These are phyloP conservation scores for Keqinozyma sinolaborantium DNA, from an alignment of 1,139 yeast genomes.

Conservation along the genomic window DNA sequence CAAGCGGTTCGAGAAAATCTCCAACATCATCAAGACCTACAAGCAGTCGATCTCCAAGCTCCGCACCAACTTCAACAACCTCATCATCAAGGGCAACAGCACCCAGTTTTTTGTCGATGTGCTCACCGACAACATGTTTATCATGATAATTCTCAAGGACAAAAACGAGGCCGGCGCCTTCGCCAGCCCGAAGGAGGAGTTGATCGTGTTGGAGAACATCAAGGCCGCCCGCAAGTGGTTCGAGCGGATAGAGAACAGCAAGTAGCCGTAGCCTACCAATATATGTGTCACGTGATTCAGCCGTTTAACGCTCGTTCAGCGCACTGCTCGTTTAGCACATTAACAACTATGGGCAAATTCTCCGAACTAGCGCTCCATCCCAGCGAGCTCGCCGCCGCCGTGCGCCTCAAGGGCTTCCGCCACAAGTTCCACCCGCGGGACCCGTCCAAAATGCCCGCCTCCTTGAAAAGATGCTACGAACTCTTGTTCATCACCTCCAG, in stretches of 20 bases:
- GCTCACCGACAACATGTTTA: constrained; percentile 69
- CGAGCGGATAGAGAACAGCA: constrained; percentile 47
- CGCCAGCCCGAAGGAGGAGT: constrained; percentile 50
- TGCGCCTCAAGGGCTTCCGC: constrained; percentile 57
- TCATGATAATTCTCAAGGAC: constrained; percentile 63
- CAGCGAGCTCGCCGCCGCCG: constrained; percentile 61
- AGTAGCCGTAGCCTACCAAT: too few relatives aligned
- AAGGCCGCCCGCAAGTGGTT: constrained; percentile 66
- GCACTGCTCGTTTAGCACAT: too few relatives aligned
- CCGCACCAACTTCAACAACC: constrained; percentile 76
- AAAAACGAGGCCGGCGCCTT: constrained; percentile 18
- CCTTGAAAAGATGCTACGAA: constrained; percentile 64
- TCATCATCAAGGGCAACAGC: constrained; percentile 73
- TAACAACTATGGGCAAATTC: constrained; percentile 66
- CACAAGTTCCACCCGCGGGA: constrained; percentile 39
- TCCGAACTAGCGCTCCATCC: constrained; percentile 68
- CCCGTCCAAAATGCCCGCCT: constrained; percentile 35
- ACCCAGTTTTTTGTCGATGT: constrained; percentile 66
- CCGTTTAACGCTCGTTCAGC: background rate
- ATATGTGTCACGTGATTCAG: background rate
- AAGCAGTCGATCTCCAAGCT: constrained; percentile 90
- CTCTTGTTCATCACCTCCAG: constrained; percentile 73
- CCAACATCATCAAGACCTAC: constrained; percentile 90
- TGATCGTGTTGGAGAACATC: constrained; percentile 63
- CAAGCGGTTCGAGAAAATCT: constrained; percentile 88